Conservation (phyloP, 1,139 yeast genomes). For the Blastobotrys buckinghamii region DNA sequence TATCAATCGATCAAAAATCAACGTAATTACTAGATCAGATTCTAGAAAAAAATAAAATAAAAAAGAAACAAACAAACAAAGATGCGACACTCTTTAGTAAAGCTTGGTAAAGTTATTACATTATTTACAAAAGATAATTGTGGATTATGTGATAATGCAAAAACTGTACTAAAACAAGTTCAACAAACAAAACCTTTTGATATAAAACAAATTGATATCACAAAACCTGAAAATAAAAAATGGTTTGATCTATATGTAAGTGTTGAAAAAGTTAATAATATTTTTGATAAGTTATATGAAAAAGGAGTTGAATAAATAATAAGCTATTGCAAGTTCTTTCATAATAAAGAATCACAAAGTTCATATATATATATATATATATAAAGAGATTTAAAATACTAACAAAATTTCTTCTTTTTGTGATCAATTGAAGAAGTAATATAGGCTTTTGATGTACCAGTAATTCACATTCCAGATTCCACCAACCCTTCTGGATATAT, state of each 20-base stretch:
- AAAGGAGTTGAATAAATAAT: background rate
- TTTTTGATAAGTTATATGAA: background rate
- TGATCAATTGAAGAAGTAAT: no score
- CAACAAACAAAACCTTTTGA: constrained; percentile 30
- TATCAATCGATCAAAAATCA: no score
- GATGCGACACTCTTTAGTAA: constrained; percentile 7
- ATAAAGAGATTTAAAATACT: no score
- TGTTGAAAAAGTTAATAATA: background rate
- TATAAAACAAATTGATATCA: constrained; percentile 54
- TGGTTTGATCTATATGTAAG: constrained; percentile 69
- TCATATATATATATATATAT: no score
- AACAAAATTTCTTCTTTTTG: no score
- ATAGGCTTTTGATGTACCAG: constrained; percentile 82
- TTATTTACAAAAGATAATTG: constrained; percentile 77
- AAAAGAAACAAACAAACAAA: background rate
- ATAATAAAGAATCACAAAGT: no score
- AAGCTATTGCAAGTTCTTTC: background rate
- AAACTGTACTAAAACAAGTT: constrained; percentile 42
- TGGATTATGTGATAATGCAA: constrained; percentile 72
- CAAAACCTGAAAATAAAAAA: constrained; percentile 54
- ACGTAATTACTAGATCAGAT: no score
- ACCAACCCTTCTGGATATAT: constrained; percentile 39
- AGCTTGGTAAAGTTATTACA: constrained; percentile 35
- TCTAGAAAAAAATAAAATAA: no score
- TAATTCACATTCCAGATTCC: constrained; percentile 55